Evolutionary conservation across 2,329 filamentous ascomycete genomes (phyloP), one percentile per base, ranked within the genome.

Genomic region (Cordyceps cicadae): DNA sequence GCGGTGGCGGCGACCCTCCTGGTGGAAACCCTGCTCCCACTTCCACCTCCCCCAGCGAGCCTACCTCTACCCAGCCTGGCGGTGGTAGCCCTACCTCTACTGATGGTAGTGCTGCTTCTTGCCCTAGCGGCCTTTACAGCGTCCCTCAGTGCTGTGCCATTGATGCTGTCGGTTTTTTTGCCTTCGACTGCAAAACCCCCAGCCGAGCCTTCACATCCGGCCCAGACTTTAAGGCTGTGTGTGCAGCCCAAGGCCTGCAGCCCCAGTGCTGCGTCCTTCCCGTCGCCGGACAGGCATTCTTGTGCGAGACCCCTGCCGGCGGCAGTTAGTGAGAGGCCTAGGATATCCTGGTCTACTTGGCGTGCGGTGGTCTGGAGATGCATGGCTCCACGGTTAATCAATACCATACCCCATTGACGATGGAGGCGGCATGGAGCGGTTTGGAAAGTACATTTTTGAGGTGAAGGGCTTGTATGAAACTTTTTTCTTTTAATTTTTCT

Each of bases 251-350:
- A 11, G 79, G 79, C 62, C 77, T 81, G 70, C 76, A 75, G 62
- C 79, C 79, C 58, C 78, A 76, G 67, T 83, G 81, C 76, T 84
- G 81, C 66, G 67, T 76, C 34, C 61, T 83, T n/a, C 80, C 80
- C 26, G 72, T 83, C n/a, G 54, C 9, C 6, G 49, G 41, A 7
- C 60, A 62, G 60, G 21, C 0, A 3, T 1, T 60, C 19, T 50
- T 60, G 37, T 60, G 57, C 29, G 6, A 32, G 0, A 19, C 43
- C 51, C 15, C 26, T 8, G 43, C 4, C 5, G 57, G 29, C 15
- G 57, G 41, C 15, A 29, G 11, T 7, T 21, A 17, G 1, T 29
- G 41, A 49, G 5, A 1, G 24, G 5, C 24, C 11, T 4, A 19
- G 14, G 4, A 8, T 37, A 19, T 43, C 5, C 32, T 46, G 6